Conservation (phyloP, 2,329 filamentous ascomycete genomes). For the Mollisiaceae sp. region DNA sequence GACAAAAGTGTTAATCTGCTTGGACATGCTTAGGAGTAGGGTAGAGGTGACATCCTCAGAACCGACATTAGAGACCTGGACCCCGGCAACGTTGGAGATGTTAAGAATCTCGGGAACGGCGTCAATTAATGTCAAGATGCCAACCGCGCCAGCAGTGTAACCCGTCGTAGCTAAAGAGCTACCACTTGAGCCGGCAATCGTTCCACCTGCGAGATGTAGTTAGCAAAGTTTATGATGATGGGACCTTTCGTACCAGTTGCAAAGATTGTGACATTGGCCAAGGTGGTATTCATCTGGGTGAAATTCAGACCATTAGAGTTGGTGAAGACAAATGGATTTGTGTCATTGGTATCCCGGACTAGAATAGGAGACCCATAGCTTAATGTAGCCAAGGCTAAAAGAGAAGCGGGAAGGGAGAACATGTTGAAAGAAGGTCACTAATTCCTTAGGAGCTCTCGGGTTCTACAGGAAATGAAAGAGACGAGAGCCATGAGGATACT, state of each 20-base stretch:
- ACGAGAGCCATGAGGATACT: background rate
- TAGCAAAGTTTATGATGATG: background rate
- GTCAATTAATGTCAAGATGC: constrained; percentile 51
- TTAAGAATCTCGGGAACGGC: constrained; percentile 60
- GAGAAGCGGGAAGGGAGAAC: constrained; percentile 6
- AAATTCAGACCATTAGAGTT: constrained; percentile 38
- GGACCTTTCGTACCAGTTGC: constrained; percentile 30
- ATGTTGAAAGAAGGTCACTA: background rate
- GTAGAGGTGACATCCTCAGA: constrained; percentile 54
- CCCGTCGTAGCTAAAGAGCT: constrained; percentile 57
- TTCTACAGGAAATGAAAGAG: background rate
- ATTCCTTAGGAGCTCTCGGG: background rate
- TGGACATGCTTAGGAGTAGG: constrained; percentile 54
- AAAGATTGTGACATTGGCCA: constrained; percentile 37
- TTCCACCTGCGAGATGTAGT: constrained; percentile 52
- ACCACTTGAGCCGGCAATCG: constrained; percentile 59
- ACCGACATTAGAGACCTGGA: constrained; percentile 57
- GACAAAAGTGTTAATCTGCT: constrained; percentile 52
- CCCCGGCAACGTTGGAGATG: constrained; percentile 58
- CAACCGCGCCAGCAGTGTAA: constrained; percentile 52
- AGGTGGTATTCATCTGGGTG: constrained; percentile 34
- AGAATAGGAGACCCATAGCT: constrained; percentile 31
- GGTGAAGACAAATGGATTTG: constrained; percentile 33
- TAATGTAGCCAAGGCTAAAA: constrained; percentile 17
- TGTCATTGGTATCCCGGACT: constrained; percentile 23